Percentiles rank a stretch among this genome's conserved stretches.
phyloP scores from a whole-genome alignment of 129 eudicot species.

The Silybum marianum region DNA sequence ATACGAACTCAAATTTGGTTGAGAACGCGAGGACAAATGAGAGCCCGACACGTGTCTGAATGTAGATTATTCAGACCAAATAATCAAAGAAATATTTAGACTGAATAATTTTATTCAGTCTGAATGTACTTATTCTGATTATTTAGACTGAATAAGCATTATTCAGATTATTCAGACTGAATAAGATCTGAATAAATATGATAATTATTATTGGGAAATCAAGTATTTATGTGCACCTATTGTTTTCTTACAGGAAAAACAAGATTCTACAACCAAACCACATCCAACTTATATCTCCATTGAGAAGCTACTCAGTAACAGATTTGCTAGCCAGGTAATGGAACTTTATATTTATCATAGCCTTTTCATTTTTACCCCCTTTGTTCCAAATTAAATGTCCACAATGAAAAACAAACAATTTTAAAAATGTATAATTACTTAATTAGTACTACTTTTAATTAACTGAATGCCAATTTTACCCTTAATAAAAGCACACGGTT shows the following conservation, averaged over 20 bases:
- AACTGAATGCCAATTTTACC: neutral
- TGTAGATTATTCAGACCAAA: too few relatives aligned
- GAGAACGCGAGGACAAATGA: too few relatives aligned
- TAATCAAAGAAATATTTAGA: too few relatives aligned
- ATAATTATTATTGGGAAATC: neutral
- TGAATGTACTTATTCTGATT: too few relatives aligned
- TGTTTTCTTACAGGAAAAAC: constrained; percentile 46
- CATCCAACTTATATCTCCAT: constrained; percentile 49
- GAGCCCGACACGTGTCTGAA: too few relatives aligned
- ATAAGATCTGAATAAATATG: neutral
- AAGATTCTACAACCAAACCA: constrained; percentile 40
- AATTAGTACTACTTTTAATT: neutral
- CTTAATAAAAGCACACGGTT: neutral
- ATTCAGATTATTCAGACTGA: too few relatives aligned
- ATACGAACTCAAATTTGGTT: too few relatives aligned
- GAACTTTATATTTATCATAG: neutral
- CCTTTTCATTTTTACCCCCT: neutral
- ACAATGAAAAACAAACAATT: neutral
- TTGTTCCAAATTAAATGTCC: neutral
- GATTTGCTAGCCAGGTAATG: constrained; percentile 81
- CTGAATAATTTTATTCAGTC: too few relatives aligned
- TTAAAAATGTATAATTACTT: neutral
- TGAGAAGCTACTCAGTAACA: constrained; percentile 75
- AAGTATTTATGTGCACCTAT: neutral
- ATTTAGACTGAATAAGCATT: too few relatives aligned